These are phyloP conservation scores for Rossbeevera mucosa DNA, from an alignment of 768 basidiomycete genomes.

Conservation along the genomic window DNA sequence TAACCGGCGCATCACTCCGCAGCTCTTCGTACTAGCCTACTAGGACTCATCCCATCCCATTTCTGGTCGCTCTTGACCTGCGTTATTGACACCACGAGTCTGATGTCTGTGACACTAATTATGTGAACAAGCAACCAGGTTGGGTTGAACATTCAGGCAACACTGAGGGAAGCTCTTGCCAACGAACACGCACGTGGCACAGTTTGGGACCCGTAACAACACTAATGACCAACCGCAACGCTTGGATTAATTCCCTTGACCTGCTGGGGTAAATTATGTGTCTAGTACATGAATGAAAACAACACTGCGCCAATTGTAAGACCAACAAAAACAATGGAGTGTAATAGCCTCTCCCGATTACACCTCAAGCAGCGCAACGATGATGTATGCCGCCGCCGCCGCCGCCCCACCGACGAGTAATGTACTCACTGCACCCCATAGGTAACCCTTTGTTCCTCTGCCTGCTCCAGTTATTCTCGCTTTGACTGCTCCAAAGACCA, in stretches of 20 bases:
- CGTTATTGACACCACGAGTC: too few species aligned
- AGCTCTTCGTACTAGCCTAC: neutral
- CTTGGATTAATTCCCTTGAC: neutral
- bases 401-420: conserved; percentile 87
- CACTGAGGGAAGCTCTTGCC: too few species aligned
- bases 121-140: too few species aligned
- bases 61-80: too few species aligned
- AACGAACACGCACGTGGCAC: too few species aligned
- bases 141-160: too few species aligned
- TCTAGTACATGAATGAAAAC: neutral
- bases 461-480: conserved; percentile 84
- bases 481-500: conserved; percentile 90
- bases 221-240: too few species aligned
- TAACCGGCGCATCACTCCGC: neutral
- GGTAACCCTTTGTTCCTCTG: conserved; percentile 56
- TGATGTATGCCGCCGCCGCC: conserved; percentile 66
- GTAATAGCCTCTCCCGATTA: neutral
- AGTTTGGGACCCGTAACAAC: too few species aligned
- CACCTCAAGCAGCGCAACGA: conserved; percentile 49
- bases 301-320: neutral
- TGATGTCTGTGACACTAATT: too few species aligned
- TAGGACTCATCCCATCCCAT: neutral
- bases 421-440: conserved; percentile 86
- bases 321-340: neutral
- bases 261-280: neutral